A percentile compares a stretch with the other conserved stretches of the same genome.
These are phyloP conservation scores for Neurospora sp. DNA, from an alignment of 495 filamentous ascomycete genomes.

Conservation along the genomic window DNA sequence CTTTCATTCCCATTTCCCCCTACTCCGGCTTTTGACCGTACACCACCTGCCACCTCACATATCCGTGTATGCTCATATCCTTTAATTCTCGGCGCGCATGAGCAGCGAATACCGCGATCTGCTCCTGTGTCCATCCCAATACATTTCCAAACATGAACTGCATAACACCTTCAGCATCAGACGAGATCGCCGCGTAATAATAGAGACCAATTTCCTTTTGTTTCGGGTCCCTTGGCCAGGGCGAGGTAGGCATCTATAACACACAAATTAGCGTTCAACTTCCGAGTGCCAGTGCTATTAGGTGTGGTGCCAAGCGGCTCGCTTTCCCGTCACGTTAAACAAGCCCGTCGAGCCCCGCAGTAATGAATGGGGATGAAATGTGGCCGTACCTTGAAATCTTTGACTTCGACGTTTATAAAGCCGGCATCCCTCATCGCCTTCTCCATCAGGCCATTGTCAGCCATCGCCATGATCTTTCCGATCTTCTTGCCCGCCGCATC, in stretches of 20 bases:
- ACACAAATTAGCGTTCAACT: not conserved
- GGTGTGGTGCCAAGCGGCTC: not conserved
- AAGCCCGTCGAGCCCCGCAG: not conserved
- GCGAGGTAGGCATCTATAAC: conserved; percentile 41
- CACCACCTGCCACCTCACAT: not conserved
- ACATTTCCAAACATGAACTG: conserved; percentile 40
- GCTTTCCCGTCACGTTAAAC: not conserved
- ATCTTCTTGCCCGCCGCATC: conserved; percentile 17
- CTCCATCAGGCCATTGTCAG: conserved; percentile 25
- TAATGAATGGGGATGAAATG: not conserved
- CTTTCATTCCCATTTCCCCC: not conserved
- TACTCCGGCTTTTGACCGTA: not conserved
- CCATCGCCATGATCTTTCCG: conserved; percentile 23
- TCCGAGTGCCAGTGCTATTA: not conserved
- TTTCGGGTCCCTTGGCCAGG: conserved; percentile 48
- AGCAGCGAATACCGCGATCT: conserved; percentile 45
- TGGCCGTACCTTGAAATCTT: conserved; percentile 22
- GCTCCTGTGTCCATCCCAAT: conserved; percentile 40
- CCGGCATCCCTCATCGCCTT: conserved; percentile 40
- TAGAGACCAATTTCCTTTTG: conserved; percentile 40
- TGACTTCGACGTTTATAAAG: conserved; percentile 43
- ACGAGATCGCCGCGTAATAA: conserved; percentile 27
- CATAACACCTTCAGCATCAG: conserved; percentile 34
- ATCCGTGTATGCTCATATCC: conserved; percentile 38
- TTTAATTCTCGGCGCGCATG: conserved; percentile 44